These are phyloP conservation scores for Globisporangium rhizosaccharum DNA, from an alignment of 352 stramenopile genomes.

Conservation along the genomic window DNA sequence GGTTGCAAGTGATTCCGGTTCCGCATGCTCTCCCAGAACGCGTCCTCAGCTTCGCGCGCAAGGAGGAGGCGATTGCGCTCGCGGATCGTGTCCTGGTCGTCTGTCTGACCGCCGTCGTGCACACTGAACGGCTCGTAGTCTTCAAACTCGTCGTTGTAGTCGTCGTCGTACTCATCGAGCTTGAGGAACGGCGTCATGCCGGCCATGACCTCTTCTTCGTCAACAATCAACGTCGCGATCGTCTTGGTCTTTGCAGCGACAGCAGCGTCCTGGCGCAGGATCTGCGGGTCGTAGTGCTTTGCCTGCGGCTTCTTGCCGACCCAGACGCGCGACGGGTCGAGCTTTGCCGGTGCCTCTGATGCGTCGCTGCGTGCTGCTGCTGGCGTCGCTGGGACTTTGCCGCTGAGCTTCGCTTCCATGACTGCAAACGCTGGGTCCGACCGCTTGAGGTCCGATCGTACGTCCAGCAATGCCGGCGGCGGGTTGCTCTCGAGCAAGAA, in stretches of 20 bases:
- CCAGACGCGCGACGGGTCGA: slow-evolving; percentile 47
- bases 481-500: slow-evolving; percentile 51
- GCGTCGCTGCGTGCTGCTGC: slow-evolving; percentile 9
- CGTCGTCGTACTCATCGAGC: slow-evolving; percentile 70
- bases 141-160: slow-evolving; percentile 85
- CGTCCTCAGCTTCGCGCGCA: slow-evolving; percentile 50
- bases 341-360: slow-evolving; percentile 20
- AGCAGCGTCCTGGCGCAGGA: slow-evolving; percentile 35
- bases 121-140: slow-evolving; percentile 70
- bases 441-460: slow-evolving; percentile 24
- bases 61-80: slow-evolving; percentile 49
- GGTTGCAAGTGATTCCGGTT: slow-evolving; percentile 38
- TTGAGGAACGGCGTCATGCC: slow-evolving; percentile 18
- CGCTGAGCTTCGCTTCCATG: slow-evolving; percentile 24
- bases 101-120: slow-evolving; percentile 30
- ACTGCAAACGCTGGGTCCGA: slow-evolving; percentile 24
- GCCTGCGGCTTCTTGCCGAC: slow-evolving; percentile 59
- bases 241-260: slow-evolving; percentile 51
- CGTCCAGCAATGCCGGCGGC: slow-evolving; percentile 25
- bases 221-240: slow-evolving; percentile 42
- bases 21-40: slow-evolving; percentile 67
- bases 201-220: slow-evolving; percentile 33
- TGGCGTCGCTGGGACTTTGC: slow-evolving; percentile 2
- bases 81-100: slow-evolving; percentile 49
- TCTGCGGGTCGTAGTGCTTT: slow-evolving; percentile 56